Evolutionary conservation across 257 asterid genomes (phyloP), one percentile per base, ranked within the genome.

Genomic region (Przewalskia tangutica): DNA sequence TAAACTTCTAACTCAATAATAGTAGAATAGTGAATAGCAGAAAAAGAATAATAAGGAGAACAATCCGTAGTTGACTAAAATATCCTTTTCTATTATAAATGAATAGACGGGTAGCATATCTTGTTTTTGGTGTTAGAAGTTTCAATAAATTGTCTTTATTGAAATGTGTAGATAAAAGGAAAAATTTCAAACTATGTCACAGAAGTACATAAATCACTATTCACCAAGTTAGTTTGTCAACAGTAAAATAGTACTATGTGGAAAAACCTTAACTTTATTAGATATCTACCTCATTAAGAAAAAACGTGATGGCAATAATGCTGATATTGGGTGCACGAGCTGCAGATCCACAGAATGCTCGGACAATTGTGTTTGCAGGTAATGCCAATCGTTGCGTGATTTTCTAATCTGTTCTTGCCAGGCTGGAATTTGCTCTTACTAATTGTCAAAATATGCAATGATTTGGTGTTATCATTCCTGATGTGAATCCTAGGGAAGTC

Each of bases 351-450:
- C 90, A 60, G 86, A 88, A 27, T 95, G 99, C 83, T 88, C 88
- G 48, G 92, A 86, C 79, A 90, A 84, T 86, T 95, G 99, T 79
- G 97, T 91, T 62, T 95, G 99, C 97, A 94, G 98, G 99, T 94
- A 83, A 53, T 58, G 42, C 65, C 81, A 81, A 68, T 80, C 48
- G 51, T 83, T 85, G 46, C 4, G 60, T 50, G 60, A 46, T 75
- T 75, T 75, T 75, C 46, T 51, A 2, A 14, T 48, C 27, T 75
- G 46, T 75, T 50, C 63, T 50, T 27, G 62, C 16, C 14, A 27
- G 16, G 1, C 80, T 50, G 63, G 27, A 46, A 48, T 13, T 54
- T 71, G 8, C 80, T 75, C 80, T 50, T 50, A 34, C 58, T 75
- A 51, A 12, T 13, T 75, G 80, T 75, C 80, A 20, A 71, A 71